Base-by-base conservation (phyloP, 208 protist species). In the Trypanosoma vivax region DNA sequence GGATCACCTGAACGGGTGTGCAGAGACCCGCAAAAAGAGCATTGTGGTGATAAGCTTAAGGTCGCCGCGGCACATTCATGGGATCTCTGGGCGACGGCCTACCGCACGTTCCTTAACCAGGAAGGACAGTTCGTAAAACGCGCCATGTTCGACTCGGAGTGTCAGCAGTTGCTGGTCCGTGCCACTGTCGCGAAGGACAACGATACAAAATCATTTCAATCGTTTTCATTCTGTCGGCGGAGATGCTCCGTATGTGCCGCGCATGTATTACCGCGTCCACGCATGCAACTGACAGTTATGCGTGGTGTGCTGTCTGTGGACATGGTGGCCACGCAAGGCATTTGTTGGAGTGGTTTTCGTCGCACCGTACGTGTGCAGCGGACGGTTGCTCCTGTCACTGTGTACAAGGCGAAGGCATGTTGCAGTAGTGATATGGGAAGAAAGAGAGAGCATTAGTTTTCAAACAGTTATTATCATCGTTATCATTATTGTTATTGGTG, bases 281-380 rank as follows among this genome's bases (percentile, higher is more conserved):
- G 38, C 14, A 33, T 43, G 16, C 54, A 54, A 5, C 52, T 42
- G 18, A 76, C 57, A 35, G 63, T 42, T 72, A 87, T 39, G 79
- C 73, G 47, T 91, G 81, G 79, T 95, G 88, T 53, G 75, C 79
- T 1, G 67, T 67, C 4, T 95, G 88, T 49, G 48, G 58, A 21
- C 88, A 95, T 37, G 88, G 88, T 21, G 88, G 88, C 0, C 88
- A 95, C 65, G 73, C 66, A 1, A 53, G 73, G 37, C 88, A 95
- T 59, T 50, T 95, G 18, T 68, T 69, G 48, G 50, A 70, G 37
- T 95, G 88, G 85, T 95, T 95, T 54, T 24, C 40, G 29, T 65
- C 46, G 5, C 88, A 95, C 53, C 70, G 61, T 10, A 60, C 61
- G 16, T 95, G 88, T 43, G 72, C 88, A 0, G 71, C 86, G 11